Evolutionary conservation across 2,329 filamentous ascomycete genomes (phyloP), one percentile per base, ranked within the genome.

Genomic region (Xylaria sp.): DNA sequence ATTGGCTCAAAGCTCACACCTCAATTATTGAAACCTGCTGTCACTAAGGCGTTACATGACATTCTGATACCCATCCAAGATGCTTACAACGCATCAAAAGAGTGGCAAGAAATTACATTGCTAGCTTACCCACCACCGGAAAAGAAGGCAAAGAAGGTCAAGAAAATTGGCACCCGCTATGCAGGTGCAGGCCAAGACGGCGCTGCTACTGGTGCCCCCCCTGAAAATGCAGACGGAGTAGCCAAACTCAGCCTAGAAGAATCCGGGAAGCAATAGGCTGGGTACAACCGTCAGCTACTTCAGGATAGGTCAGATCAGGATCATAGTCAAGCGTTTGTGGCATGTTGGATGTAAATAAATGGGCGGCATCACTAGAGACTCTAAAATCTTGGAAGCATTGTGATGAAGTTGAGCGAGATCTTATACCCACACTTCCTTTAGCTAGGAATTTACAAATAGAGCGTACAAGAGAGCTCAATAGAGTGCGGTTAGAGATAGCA

Each of bases 21-120:
- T 0, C 94, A 98, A 83, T 82, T 92, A 13, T 85, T 98, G 61
- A 98, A 99, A 84, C 87, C 91, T n/a, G 93, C 93, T 12, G 90
- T 97, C 5, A 87, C 92, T 5, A 86, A 89, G 61, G 93, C 89
- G 10, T 86, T 99, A 23, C 89, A 89, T 73, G 85, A 87, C 47
- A 86, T 98, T 13, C 85, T 97, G 66, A 88, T 86, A 1, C 93
- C 95, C 1, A 95, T 99, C 68, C 90, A 91, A 72, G 86, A 84
- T 2, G 91, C 90, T 5, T 98, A 89, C 82, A 83, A 92, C 71
- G 87, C 85, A 0, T 91, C 88, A 0, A 76, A 86, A 35, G 93
- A 94, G 76, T 98, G 94, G 94, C 91, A 97, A 82, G 88, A 90
- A 66, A 86, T 93, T 63, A 87, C 91, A 60, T 79, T 87, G 61